Evolutionary conservation across 441 rosid genomes (phyloP), one percentile per base, ranked within the genome.

Genomic region (Croton laevigatus): DNA sequence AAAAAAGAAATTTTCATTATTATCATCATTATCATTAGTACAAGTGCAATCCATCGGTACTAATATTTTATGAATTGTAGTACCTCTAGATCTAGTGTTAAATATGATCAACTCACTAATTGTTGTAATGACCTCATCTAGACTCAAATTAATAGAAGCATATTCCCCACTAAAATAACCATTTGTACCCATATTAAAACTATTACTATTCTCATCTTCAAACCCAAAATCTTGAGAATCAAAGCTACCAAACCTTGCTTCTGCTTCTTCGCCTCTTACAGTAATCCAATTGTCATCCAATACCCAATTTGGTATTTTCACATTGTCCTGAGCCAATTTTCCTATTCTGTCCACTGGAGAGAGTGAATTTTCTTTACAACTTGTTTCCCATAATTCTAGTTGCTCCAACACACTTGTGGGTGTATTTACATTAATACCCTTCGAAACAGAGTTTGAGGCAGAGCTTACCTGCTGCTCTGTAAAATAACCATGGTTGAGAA

Each of bases 231-330:
- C 66, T 8, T 62, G 58, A 45, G 12, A 38, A 27, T 27, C 32
- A 27, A 6, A 40, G 32, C 59, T 27, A 2, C 20, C 22, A 27
- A 19, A 8, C 44, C 4, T 45, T 67, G 55, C 75, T 71, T 23
- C 34, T 23, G 53, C n/a, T 20, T 40, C 61, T 42, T 69, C 70
- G 72, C 77, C 71, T 75, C 97, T 85, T 49, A 90, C 91, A 1
- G 86, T 82, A 40, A 82, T 51, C 97, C 97, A 93, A 63, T 60
- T 76, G n/a, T 68, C 87, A 72, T 84, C 89, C 79, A 65, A 68
- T 68, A 73, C 73, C 86, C 86, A 88, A 52, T 23, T 75, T 42
- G 72, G 64, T 68, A 71, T 60, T 63, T 55, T 44, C n/a, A 11
- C 60, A 48, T 36, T 48, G 62, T 52, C 70, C 40, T 53, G 73